Base-by-base conservation (phyloP, 805 yeast genomes). In the Metschnikowia corniflorae region DNA sequence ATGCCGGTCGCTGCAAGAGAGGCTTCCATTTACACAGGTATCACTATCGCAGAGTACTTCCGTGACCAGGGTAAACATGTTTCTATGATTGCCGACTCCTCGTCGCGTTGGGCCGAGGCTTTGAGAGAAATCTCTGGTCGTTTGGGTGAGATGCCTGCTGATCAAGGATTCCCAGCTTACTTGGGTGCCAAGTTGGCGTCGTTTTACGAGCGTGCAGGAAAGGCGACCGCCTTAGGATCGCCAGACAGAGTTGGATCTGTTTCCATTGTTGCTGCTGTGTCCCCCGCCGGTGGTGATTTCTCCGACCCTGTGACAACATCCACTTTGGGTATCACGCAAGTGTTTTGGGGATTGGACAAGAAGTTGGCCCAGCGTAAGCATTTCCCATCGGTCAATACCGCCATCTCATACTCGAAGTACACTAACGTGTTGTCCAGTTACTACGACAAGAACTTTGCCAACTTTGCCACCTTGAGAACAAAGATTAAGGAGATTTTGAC, bases 1-100 rank as follows among this genome's bases (percentile, higher is more conserved):
- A 93, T 93, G 99, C 99, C 99, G 37, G 99, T 93, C 55, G 99
- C 99, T 46, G 98, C 98, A 7, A 85, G 99, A 80, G 99, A 93
- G 69, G 99, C 99, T 32, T 93, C 98, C 22, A 93, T 93, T 56
- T 93, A 93, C 70, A 93, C 99, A 12, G 98, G 99, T 76, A 93
- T 93, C 57, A 93, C 99, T 4, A 73, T 93, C 53, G 97, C 98
- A 32, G 99, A 93, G 70, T 93, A 93, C 68, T 93, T 93, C 81
- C 89, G 99, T 78, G 99, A 93, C 73, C 98, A 93, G 74, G 99
- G 99, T 73, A 93, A 93, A 75, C 75, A 93, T 61, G 98, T 93
- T 47, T 80, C 97, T 22, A 93, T 93, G 97, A 93, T 93, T 83
- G 99, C 99, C 43, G 99, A 93, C 67, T 93, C 98, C 5, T 91